Evolutionary conservation across 805 yeast species (phyloP), one percentile per base, ranked within the genome.

Genomic region (Candida pini): DNA sequence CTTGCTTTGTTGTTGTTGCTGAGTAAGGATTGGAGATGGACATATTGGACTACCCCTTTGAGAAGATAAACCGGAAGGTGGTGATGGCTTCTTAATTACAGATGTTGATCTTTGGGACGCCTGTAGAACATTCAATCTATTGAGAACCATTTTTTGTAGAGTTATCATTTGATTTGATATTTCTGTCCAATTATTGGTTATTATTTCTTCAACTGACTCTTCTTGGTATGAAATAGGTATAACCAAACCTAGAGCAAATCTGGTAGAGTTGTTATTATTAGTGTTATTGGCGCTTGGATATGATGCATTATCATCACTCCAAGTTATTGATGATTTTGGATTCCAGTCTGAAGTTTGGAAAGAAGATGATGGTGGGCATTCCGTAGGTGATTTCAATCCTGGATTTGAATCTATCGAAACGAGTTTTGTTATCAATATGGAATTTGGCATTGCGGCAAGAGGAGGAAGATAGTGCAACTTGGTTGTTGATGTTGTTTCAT

Each of bases 101-200:
- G 15, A 18, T 26, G n/a, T n/a, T 6, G 23, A 29, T 21, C 38
- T 31, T 19, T 46, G 45, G 3, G 37, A 22, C n/a, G 22, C 15
- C 13, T 37, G 34, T 5, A 37, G 14, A 2, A 39, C 30, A 4
- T 61, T 49, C 28, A 71, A 48, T 38, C 67, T 69, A 36, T 62
- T 53, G 19, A 58, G 48, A 10, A 69, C 56, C n/a, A 56, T 33
- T 29, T 55, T 57, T 44, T 72, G 76, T 7, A 70, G 45, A 2
- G 56, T 38, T 2, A 66, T 49, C 19, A 71, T 40, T 26, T 58
- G 66, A 33, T 58, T 64, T 9, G 69, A 53, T 10, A 71, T 55
- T 34, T 65, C 73, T 9, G 58, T 56, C 79, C 79, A 74, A 43
- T 71, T 69, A 40, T 66, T 65, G 18, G 70, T 59, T 9, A 74